Conservation (phyloP, 164 flowering plant species). For the Magnolia kwangsiensis region DNA sequence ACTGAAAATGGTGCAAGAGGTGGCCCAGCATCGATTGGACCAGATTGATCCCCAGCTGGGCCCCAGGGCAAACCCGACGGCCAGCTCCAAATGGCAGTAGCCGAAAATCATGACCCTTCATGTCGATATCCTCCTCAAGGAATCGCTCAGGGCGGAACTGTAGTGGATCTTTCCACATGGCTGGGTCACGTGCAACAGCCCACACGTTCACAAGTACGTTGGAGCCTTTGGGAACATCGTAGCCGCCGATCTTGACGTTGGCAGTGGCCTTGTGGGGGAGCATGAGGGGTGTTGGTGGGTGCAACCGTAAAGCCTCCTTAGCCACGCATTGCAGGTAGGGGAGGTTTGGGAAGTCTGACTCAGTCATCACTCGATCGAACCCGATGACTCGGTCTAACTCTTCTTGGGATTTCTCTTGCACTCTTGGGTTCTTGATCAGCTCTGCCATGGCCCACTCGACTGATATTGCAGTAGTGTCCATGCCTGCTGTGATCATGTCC, state of each 20-base stretch:
- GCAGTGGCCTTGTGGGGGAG: constrained; percentile 33
- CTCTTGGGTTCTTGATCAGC: constrained; percentile 31
- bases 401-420: constrained; percentile 28
- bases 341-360: constrained; percentile 26
- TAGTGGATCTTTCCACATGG: constrained; percentile 25
- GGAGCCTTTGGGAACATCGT: constrained; percentile 30
- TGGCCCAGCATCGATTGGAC: constrained; percentile 35
- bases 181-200: constrained; percentile 33
- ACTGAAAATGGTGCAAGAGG: constrained; percentile 30
- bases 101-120: constrained; percentile 31
- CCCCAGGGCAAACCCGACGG: constrained; percentile 30
- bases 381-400: constrained; percentile 30
- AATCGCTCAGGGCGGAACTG: constrained; percentile 32
- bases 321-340: constrained; percentile 25
- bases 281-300: constrained; percentile 35
- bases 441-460: constrained; percentile 39
- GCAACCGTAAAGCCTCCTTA: constrained; percentile 28
- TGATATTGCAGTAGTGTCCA: constrained; percentile 31
- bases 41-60: constrained; percentile 28
- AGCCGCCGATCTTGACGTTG: constrained; percentile 30
- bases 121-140: constrained; percentile 29
- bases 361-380: constrained; percentile 25
- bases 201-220: constrained; percentile 27
- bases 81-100: constrained; percentile 34
- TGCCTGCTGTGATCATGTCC: constrained; percentile 37